Evolutionary conservation across 164 flowering plant species (phyloP), one percentile per base, ranked within the genome.

Genomic region (Sextonia rubra): DNA sequence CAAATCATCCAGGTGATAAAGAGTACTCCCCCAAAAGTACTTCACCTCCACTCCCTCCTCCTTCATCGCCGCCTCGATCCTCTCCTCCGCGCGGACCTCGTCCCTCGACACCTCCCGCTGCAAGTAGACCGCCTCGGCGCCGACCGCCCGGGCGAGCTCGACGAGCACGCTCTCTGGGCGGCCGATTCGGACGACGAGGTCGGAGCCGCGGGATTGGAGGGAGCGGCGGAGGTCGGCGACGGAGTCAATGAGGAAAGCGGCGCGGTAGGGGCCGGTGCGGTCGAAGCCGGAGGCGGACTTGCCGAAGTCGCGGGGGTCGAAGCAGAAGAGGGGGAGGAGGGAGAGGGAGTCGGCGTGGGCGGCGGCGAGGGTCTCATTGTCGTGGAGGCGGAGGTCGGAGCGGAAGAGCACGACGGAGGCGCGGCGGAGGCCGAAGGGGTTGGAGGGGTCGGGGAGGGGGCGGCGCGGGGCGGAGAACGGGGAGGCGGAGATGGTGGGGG

Each of bases 1-100:
- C 82, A 95, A 81, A 84, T 95, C 99, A 30, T 95, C 98, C 48
- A 91, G 56, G 80, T 95, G 99, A 73, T 84, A 87, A 84, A 95
- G 79, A 26, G 99, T 95, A 69, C 97, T 93, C 47, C 99, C 99
- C 99, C 99, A 95, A 47, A 90, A 93, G 80, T 88, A 93, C 91
- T 93, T 95, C 47, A 88, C 84, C 77, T 93, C 98, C 70, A 95
- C 81, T 24, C 95, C 93, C 69, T 91, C 98, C 30, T 93, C 92
- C 82, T 89, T 90, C 89, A 91, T 80, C 3, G 83, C 90, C 14
- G 75, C 78, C 83, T 91, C 97, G 29, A 91, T 82, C 86, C 77
- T 87, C 82, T 86, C 94, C 90, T 93, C 99, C 3, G 86, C 76
- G 74, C 78, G 79, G 30, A 90, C 96, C 80, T 90, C 99, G n/a